Percentiles rank a stretch among this genome's conserved stretches.
Conservation (phyloP, 371 early-diverging fungal species). For the Haplosporangium sp. region DNA sequence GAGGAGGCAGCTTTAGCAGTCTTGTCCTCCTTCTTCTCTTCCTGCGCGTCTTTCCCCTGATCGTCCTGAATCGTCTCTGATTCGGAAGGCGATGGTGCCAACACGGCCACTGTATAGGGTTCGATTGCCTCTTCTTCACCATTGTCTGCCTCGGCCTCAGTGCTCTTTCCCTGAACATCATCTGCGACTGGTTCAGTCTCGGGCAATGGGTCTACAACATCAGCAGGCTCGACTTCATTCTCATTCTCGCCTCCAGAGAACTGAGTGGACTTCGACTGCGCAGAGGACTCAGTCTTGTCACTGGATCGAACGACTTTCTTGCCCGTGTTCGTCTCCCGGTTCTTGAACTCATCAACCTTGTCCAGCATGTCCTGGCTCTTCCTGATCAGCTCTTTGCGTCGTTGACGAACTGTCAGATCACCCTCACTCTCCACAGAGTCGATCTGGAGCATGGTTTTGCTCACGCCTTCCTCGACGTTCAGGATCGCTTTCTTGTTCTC, state of each 20-base stretch:
- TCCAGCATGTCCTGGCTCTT: constrained; percentile 48
- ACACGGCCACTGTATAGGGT: constrained; percentile 18
- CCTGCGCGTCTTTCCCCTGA: not conserved
- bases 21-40: not conserved
- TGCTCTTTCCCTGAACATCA: not conserved
- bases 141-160: not conserved
- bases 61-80: constrained; percentile 22
- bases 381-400: constrained; percentile 48
- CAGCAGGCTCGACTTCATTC: constrained; percentile 17
- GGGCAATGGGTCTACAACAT: constrained; percentile 10
- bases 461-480: constrained; percentile 30
- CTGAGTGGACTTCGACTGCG: not conserved
- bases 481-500: constrained; percentile 30
- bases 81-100: constrained; percentile 6
- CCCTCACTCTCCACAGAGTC: constrained; percentile 47
- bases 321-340: constrained; percentile 22
- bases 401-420: constrained; percentile 36
- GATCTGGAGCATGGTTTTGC: constrained; percentile 41
- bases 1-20: not conserved
- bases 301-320: constrained; percentile 23
- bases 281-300: not conserved
- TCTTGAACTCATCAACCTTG: constrained; percentile 32
- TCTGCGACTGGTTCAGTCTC: constrained; percentile 2
- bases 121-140: constrained; percentile 19
- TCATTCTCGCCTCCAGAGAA: not conserved